Base-by-base conservation (phyloP, 2,329 filamentous ascomycete genomes). In the Pyrenochaeta sp. region DNA sequence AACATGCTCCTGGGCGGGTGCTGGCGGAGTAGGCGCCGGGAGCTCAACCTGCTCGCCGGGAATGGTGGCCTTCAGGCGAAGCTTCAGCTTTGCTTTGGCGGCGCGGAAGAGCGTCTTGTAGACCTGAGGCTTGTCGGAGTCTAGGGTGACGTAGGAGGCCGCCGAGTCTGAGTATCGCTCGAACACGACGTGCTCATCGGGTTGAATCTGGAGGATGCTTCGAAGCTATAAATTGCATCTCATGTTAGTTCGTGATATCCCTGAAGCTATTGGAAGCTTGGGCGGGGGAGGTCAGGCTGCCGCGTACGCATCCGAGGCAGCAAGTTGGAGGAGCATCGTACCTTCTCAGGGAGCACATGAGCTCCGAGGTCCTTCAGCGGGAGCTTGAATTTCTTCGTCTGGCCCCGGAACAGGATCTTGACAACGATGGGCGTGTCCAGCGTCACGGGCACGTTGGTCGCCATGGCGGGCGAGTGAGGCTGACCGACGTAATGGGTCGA, bases 41-140 rank as follows among this genome's bases (percentile, higher is more conserved):
- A 47, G 43, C 52, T 68, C 65, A n/a, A 48, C 28, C 24, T 86
- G 83, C 67, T 88, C 83, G 53, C 85, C 78, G 6, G 82, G 81
- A 42, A 83, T 81, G 39, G 86, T 89, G 37, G 91, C 90, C 66
- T 88, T 91, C 58, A 99, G 86, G 79, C 95, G 93, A 68, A 99
- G 89, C 88, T 98, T 99, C 66, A 93, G 88, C 85, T 99, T 99
- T 37, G 95, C 95, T 83, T 97, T 99, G 64, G 95, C 95, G 66
- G 95, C 95, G 72, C 95, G 90, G 77, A 95, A 94, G 42, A 99
- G 89, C 77, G 97, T 95, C 84, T 97, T 98, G 85, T 97, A 99
- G 72, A 96, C 91, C 45, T 91, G 84, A 8, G 86, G 80, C 73
- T 97, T 96, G 75, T 84, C 83, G 61, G 88, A 83, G 77, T 97